A percentile compares a stretch with the other conserved stretches of the same genome.
Conservation (phyloP, 208 protist species). For the Leishmania braziliensis region DNA sequence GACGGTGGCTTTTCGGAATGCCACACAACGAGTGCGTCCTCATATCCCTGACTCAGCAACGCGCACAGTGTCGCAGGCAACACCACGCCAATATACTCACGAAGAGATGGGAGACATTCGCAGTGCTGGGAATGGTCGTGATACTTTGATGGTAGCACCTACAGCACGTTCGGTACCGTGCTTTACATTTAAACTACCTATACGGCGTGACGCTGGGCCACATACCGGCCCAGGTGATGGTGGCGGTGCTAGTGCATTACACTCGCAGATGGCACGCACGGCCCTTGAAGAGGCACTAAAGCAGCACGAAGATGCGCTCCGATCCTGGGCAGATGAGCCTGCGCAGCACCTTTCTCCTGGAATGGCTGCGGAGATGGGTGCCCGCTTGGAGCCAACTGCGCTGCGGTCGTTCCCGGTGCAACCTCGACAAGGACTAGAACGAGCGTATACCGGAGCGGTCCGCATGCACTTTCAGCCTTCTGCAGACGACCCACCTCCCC, state of each 20-base stretch:
- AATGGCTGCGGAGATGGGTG: neutral
- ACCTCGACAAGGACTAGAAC: neutral
- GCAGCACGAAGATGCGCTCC: constrained; percentile 29
- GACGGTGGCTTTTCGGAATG: constrained; percentile 9
- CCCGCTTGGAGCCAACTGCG: neutral
- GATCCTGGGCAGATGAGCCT: constrained; percentile 26
- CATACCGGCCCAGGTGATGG: neutral
- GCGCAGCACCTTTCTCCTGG: neutral
- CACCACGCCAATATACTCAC: neutral
- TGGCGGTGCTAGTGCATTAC: neutral
- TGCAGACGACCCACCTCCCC: neutral
- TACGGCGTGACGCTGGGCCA: neutral
- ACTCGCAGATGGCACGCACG: neutral
- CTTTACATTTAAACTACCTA: constrained; percentile 25
- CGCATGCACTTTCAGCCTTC: neutral
- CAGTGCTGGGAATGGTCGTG: too few species aligned
- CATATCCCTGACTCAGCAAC: neutral
- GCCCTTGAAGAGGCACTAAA: constrained; percentile 19
- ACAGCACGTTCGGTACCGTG: constrained; percentile 1
- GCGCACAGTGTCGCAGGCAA: neutral
- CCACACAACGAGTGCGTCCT: neutral
- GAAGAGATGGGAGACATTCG: neutral
- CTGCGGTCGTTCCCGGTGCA: neutral
- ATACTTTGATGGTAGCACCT: neutral
- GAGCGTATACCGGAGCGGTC: neutral